Conservation (phyloP, 352 stramenopile species). For the Pythium grandisporangium region DNA sequence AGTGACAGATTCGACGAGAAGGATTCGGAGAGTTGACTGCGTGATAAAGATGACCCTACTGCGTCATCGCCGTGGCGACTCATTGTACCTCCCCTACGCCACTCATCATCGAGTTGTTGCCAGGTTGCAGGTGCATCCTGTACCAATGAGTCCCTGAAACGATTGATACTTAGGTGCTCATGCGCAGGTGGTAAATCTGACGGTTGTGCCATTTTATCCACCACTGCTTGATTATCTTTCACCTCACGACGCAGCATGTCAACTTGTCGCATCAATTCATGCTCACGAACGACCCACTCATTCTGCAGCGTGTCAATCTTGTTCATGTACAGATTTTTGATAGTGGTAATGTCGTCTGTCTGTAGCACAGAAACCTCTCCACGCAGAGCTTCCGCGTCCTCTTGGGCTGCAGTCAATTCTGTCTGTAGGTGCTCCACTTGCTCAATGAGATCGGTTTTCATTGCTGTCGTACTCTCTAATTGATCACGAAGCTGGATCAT, state of each 20-base stretch:
- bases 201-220: no score
- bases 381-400: slow-evolving; percentile 41
- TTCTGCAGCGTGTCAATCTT: slow-evolving; percentile 46
- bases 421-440: slow-evolving; percentile 28
- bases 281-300: slow-evolving; percentile 27
- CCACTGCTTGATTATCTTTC: slow-evolving; percentile 26
- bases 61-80: slow-evolving; percentile 16
- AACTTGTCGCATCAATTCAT: slow-evolving; percentile 31
- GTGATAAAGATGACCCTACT: slow-evolving; percentile 39
- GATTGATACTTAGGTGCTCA: no score
- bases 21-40: slow-evolving; percentile 44
- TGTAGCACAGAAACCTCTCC: slow-evolving; percentile 63
- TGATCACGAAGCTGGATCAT: slow-evolving; percentile 20
- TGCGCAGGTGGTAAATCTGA: no score
- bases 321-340: slow-evolving; percentile 28
- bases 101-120: no score
- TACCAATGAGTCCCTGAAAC: no score
- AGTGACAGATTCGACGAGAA: slow-evolving; percentile 5
- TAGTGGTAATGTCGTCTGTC: slow-evolving; percentile 41
- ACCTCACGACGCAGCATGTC: slow-evolving; percentile 42
- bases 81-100: slow-evolving; percentile 6
- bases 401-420: slow-evolving; percentile 18
- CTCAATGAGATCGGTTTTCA: slow-evolving; percentile 42
- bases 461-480: slow-evolving; percentile 25
- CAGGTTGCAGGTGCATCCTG: no score